phyloP scores from a whole-genome alignment of 2,329 filamentous ascomycete genomes.

The Colletotrichum neosansevieriae region DNA sequence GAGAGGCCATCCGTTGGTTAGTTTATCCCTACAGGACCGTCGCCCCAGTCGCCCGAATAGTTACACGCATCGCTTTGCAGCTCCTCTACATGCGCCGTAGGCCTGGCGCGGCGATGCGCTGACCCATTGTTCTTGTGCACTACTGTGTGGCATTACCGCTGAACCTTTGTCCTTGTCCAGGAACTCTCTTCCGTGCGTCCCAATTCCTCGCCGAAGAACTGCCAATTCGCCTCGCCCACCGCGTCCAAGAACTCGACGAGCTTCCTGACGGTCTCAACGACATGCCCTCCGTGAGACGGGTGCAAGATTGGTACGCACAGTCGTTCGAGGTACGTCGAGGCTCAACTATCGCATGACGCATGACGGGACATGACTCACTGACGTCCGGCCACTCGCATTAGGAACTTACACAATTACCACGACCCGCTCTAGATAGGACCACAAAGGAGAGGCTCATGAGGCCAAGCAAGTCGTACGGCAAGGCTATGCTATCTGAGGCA shows the following conservation, averaged over 20 bases:
- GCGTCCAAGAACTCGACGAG: slow-evolving; percentile 92
- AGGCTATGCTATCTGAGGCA: slow-evolving; percentile 80
- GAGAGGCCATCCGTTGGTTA: slow-evolving; percentile 90
- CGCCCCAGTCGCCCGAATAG: slow-evolving; percentile 29
- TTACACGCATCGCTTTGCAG: slow-evolving; percentile 24
- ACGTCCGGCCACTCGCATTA: slow-evolving; percentile 50
- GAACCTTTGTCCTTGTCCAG: slow-evolving; percentile 57
- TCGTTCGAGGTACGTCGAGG: slow-evolving; percentile 88
- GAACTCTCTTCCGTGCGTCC: slow-evolving; percentile 95
- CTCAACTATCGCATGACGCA: slow-evolving; percentile 21
- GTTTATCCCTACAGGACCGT: slow-evolving; percentile 45
- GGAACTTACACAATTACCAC: slow-evolving; percentile 91
- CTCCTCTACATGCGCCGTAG: background rate
- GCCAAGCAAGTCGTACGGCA: slow-evolving; percentile 68
- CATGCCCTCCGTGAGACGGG: slow-evolving; percentile 95
- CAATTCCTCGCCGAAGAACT: slow-evolving; percentile 99
- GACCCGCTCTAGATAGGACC: slow-evolving; percentile 81
- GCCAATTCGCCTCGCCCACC: slow-evolving; percentile 94
- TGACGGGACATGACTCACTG: slow-evolving; percentile 32
- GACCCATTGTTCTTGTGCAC: background rate
- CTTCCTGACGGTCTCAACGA: slow-evolving; percentile 96
- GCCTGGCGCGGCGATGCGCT: background rate
- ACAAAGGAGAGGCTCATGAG: slow-evolving; percentile 83
- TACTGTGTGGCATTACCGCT: background rate
- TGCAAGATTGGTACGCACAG: slow-evolving; percentile 99